Percentiles rank a stretch among this genome's conserved stretches.
These are phyloP conservation scores for Cetradonia linearis DNA, from an alignment of 495 filamentous ascomycete species.

Conservation along the genomic window DNA sequence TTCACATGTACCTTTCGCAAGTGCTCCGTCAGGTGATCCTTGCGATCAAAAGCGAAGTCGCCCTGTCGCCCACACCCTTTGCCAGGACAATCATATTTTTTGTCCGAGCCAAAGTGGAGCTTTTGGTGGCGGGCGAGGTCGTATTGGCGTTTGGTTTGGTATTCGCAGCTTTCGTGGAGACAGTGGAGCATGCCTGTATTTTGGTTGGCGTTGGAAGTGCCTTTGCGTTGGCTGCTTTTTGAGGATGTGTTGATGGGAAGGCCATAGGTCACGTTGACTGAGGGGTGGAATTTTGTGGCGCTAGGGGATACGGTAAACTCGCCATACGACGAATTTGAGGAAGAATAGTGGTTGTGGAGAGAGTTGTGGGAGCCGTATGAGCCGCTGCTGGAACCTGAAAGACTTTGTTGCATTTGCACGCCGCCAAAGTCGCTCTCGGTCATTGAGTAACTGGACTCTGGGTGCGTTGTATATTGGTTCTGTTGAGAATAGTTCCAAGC, in stretches of 20 bases:
- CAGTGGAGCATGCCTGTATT: neutral
- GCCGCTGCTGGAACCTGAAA: neutral
- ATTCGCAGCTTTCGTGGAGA: neutral
- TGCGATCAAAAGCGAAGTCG: slow-evolving; percentile 72
- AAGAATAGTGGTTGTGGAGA: neutral
- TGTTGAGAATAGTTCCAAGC: neutral
- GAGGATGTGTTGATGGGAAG: neutral
- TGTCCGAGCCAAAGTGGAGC: slow-evolving; percentile 37
- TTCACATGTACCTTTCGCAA: slow-evolving; percentile 64
- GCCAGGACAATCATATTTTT: slow-evolving; percentile 67
- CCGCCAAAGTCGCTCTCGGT: neutral
- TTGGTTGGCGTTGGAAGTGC: neutral
- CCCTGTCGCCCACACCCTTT: slow-evolving; percentile 69
- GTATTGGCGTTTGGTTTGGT: slow-evolving; percentile 29
- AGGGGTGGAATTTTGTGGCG: neutral
- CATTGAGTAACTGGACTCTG: neutral
- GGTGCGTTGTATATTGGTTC: neutral
- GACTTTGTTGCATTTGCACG: neutral
- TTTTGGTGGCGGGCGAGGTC: slow-evolving; percentile 46
- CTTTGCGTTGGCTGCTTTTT: neutral
- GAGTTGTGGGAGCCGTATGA: neutral
- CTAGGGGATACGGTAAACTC: neutral
- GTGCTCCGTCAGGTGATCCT: slow-evolving; percentile 85
- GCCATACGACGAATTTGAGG: neutral
- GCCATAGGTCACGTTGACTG: neutral